A percentile compares a stretch with the other conserved stretches of the same genome.
phyloP scores from a whole-genome alignment of 805 yeast species.

The Debaryomyces maramus region DNA sequence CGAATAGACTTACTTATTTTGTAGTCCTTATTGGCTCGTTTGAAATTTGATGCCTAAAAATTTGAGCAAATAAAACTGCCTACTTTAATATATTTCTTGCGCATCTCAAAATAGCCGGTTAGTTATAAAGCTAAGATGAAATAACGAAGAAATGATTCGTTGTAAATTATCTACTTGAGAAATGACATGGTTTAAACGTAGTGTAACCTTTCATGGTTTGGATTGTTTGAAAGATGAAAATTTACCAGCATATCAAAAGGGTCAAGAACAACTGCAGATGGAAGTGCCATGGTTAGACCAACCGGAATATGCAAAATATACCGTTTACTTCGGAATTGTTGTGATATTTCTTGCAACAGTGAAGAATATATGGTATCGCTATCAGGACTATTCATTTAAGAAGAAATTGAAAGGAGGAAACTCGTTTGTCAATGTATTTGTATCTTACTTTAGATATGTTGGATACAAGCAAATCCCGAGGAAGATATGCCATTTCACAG shows the following conservation, averaged over 20 bases:
- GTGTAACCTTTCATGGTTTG: conserved; percentile 31
- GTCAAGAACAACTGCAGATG: conserved; percentile 27
- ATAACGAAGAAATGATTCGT: no score
- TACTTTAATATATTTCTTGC: no score
- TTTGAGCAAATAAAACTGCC: no score
- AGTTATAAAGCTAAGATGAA: no score
- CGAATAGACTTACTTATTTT: no score
- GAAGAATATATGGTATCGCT: conserved; percentile 31
- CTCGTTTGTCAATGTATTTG: conserved; percentile 26
- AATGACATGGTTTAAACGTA: conserved; percentile 9
- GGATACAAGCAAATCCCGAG: conserved; percentile 35
- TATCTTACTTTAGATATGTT: conserved; percentile 33
- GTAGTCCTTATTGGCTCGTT: no score
- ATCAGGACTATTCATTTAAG: conserved; percentile 22
- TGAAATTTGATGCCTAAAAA: no score
- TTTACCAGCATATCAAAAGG: conserved; percentile 20
- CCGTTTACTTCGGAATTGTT: conserved; percentile 42
- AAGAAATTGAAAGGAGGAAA: conserved; percentile 10
- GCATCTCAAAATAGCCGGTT: no score
- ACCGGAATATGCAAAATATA: conserved; percentile 35
- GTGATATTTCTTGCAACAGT: conserved; percentile 32
- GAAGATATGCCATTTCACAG: conserved; percentile 21
- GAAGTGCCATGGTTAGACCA: conserved; percentile 28
- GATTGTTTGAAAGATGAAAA: conserved; percentile 38
- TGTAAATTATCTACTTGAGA: not conserved